These are phyloP conservation scores for Pseudozyma thailandica DNA, from an alignment of 1,284 basidiomycete species.

Conservation along the genomic window DNA sequence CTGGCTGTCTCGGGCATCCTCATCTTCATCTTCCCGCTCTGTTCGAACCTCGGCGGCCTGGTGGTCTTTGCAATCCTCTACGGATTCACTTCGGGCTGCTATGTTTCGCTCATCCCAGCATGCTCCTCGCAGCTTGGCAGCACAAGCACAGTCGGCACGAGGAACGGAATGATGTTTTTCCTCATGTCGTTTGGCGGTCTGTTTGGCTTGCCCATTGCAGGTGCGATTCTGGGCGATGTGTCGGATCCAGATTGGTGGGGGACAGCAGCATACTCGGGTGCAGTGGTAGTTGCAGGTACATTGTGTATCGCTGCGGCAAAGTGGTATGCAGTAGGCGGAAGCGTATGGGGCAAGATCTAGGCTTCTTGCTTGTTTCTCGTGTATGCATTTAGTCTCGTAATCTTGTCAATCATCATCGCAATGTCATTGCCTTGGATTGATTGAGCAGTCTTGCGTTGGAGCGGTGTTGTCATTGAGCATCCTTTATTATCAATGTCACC, in stretches of 20 bases:
- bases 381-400: neutral
- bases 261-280: slow-evolving; percentile 14
- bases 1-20: slow-evolving; percentile 58
- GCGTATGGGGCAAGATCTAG: slow-evolving; percentile 36
- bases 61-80: slow-evolving; percentile 48
- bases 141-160: slow-evolving; percentile 35
- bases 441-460: too few species aligned
- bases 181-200: slow-evolving; percentile 43
- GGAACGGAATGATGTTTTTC: slow-evolving; percentile 50
- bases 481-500: neutral
- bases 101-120: slow-evolving; percentile 52
- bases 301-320: slow-evolving; percentile 16
- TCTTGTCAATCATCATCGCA: too few species aligned
- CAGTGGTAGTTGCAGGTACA: slow-evolving; percentile 25
- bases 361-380: neutral
- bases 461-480: too few species aligned
- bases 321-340: slow-evolving; percentile 32
- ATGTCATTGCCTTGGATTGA: too few species aligned
- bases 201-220: slow-evolving; percentile 43
- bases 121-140: slow-evolving; percentile 40
- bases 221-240: slow-evolving; percentile 39
- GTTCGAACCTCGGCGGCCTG: slow-evolving; percentile 31
- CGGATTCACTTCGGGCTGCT: slow-evolving; percentile 53
- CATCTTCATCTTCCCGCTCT: slow-evolving; percentile 51
- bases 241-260: slow-evolving; percentile 35